phyloP scores from a whole-genome alignment of 2,329 filamentous ascomycete genomes.

The Tolypocladium guangdongense region DNA sequence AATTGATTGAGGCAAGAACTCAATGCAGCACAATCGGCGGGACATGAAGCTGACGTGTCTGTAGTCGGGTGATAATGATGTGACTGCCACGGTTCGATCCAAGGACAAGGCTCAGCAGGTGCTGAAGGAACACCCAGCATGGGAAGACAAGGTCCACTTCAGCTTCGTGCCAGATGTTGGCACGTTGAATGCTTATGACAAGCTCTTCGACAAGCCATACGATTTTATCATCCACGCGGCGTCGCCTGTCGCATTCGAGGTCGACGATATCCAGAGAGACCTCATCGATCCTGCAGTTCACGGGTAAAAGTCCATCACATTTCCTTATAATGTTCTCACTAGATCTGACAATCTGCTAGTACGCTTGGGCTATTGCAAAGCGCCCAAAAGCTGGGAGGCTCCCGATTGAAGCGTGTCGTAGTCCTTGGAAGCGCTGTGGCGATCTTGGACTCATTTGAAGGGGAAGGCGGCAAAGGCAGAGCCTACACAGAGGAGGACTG shows the following conservation, averaged over 20 bases:
- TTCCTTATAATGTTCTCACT: no score
- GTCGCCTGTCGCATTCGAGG: not conserved
- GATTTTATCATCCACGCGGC: not conserved
- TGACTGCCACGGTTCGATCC: not conserved
- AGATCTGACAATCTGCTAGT: not conserved
- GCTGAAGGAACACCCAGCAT: not conserved
- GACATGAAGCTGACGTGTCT: not conserved
- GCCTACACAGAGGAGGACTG: no score
- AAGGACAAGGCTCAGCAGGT: not conserved
- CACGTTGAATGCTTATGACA: not conserved
- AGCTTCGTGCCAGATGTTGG: not conserved
- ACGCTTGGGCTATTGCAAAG: not conserved
- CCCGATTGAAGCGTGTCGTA: no score
- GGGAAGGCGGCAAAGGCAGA: no score
- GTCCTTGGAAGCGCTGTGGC: no score
- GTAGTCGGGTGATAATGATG: not conserved
- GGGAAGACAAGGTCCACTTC: not conserved
- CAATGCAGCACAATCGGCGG: not conserved
- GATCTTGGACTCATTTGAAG: no score
- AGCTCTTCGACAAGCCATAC: not conserved
- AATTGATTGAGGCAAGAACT: not conserved
- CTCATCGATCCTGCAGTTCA: not conserved
- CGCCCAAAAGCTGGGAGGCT: not conserved
- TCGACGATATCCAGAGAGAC: not conserved
- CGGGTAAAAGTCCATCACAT: no score